Base-by-base conservation (phyloP, 129 eudicot genomes). In the Heracleum sosnowskyi region DNA sequence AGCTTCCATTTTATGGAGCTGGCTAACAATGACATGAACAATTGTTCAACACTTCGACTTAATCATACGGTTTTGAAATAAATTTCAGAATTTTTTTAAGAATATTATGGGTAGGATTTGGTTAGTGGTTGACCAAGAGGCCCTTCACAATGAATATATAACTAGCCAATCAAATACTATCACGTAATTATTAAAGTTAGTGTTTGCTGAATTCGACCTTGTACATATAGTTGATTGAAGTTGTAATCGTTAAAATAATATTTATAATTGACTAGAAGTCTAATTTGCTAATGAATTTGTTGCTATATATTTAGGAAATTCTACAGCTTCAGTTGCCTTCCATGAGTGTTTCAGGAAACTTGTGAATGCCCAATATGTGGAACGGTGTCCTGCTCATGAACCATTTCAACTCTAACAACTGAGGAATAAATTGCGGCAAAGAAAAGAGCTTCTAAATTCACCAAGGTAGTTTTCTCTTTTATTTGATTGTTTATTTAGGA, bases 311-410 rank as follows among this genome's bases (percentile, higher is more conserved):
- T 63, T 88, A 89, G 96, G 83, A 45, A 78, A 79, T 86, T 84
- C 78, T 79, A 78, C 78, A 40, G 79, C 76, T 76, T 80, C 60
- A 53, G 85, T 86, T 69, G 72, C 77, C 60, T 62, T 87, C 57
- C 88, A 77, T 35, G 92, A 87, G 66, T 89, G 70, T 82, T 94
- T 94, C 69, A 80, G 44, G 77, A 86, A 75, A 84, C 93, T 91
- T 79, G 90, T 86, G 53, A 81, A 80, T 26, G 86, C 86, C 17
- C 90, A 88, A 33, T 94, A 82, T 83, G 86, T 94, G 73, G 98
- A 94, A 86, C 90, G 98, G 22, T 91, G 97, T 75, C 98, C 97
- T 53, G 93, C 92, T 79, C 92, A 86, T 85, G 97, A 90, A 72
- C 98, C 98, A 26, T 85, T 86, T 80, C 86, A 76, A 81, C 88